These are phyloP conservation scores for Lyophyllum decastes DNA, from an alignment of 768 basidiomycete species.

Conservation along the genomic window DNA sequence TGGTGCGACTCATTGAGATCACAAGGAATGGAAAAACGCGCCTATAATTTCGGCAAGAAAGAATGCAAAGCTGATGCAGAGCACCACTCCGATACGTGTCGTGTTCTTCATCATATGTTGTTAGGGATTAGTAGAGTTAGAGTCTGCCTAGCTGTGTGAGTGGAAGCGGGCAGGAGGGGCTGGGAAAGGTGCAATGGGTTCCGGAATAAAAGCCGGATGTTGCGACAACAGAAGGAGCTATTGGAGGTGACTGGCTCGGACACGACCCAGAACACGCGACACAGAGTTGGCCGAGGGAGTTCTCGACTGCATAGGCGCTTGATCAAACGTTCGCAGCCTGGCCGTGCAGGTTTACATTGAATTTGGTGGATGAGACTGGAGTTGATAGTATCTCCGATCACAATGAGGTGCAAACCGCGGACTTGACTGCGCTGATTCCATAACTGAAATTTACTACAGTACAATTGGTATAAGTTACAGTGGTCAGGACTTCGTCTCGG, in stretches of 20 bases:
- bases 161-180: not conserved
- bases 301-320: not conserved
- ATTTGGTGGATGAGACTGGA: not conserved
- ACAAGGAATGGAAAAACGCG: slow-evolving; percentile 19
- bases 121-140: not conserved
- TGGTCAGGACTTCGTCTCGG: not conserved
- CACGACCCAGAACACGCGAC: not conserved
- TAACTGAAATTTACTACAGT: not conserved
- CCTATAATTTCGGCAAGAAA: slow-evolving; percentile 52
- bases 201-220: not conserved
- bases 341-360: not conserved
- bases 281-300: not conserved
- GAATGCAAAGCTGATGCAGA: slow-evolving; percentile 47
- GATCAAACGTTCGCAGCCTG: not conserved
- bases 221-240: not conserved
- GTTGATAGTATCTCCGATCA: too few relatives aligned
- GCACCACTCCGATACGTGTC: slow-evolving; percentile 45
- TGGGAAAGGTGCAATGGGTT: not conserved
- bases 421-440: too few relatives aligned
- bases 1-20: not conserved
- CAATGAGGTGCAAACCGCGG: too few relatives aligned
- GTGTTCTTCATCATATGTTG: slow-evolving; percentile 43
- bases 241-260: too few relatives aligned
- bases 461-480: not conserved
- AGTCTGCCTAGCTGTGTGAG: not conserved